Evolutionary conservation across 2,329 filamentous ascomycete species (phyloP).

Genomic region (Claviceps cyperi): DNA sequence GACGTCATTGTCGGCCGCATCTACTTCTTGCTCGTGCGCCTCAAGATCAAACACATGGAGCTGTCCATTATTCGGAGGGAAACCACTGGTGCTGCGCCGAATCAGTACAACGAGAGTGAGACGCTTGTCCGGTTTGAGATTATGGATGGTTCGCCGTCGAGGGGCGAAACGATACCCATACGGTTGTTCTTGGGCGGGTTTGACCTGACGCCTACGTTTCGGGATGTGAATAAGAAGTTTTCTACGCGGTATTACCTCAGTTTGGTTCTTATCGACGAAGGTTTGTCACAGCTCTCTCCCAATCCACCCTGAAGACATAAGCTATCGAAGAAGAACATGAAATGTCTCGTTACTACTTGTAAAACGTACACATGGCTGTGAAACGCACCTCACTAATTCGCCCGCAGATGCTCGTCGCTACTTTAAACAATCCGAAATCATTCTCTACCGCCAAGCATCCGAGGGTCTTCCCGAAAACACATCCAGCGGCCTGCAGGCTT

Average conservation of each 20-base stretch:
- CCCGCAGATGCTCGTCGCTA: slow-evolving; percentile 75
- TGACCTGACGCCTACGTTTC: slow-evolving; percentile 93
- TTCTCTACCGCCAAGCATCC: slow-evolving; percentile 73
- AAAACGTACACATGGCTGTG: too few species aligned
- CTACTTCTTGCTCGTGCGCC: slow-evolving; percentile 89
- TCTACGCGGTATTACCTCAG: slow-evolving; percentile 96
- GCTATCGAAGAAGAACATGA: too few species aligned
- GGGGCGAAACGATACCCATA: slow-evolving; percentile 91
- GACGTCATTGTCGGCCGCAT: slow-evolving; percentile 97
- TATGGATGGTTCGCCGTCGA: slow-evolving; percentile 97
- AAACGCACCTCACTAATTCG: not conserved
- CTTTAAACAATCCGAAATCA: slow-evolving; percentile 98
- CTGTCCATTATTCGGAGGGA: slow-evolving; percentile 92
- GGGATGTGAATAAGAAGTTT: slow-evolving; percentile 99
- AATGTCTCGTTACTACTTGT: too few species aligned
- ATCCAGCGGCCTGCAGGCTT: slow-evolving; percentile 23
- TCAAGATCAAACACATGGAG: slow-evolving; percentile 99
- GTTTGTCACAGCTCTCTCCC: slow-evolving; percentile 27
- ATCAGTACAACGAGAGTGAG: slow-evolving; percentile 99
- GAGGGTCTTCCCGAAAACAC: slow-evolving; percentile 27
- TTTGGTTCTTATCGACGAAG: slow-evolving; percentile 88
- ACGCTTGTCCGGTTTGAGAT: slow-evolving; percentile 98
- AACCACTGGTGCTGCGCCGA: slow-evolving; percentile 89
- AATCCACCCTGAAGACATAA: too few species aligned
- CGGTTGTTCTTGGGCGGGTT: slow-evolving; percentile 94